phyloP scores from a whole-genome alignment of 2,329 filamentous ascomycete genomes.

The Sarocladium oryzae region DNA sequence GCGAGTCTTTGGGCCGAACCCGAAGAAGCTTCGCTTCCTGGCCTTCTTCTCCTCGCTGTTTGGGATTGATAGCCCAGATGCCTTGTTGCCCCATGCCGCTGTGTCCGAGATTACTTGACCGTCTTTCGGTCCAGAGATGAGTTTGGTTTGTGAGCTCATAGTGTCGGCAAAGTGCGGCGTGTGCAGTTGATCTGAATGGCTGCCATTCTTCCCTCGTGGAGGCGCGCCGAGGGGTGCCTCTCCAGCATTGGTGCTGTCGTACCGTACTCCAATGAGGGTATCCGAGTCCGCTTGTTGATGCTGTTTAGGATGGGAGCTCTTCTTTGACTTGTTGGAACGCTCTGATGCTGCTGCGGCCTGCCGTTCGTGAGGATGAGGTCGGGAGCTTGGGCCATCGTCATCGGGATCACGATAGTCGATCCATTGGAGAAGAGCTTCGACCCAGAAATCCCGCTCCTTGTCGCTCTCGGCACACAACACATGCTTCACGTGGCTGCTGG shows the following conservation, averaged over 20 bases:
- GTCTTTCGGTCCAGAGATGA: slow-evolving; percentile 82
- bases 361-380: slow-evolving; percentile 31
- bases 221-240: slow-evolving; percentile 40
- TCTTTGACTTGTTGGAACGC: slow-evolving; percentile 22
- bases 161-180: slow-evolving; percentile 17
- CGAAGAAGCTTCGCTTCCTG: slow-evolving; percentile 72
- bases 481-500: slow-evolving; percentile 78
- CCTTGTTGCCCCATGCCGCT: slow-evolving; percentile 78
- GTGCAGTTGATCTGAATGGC: background rate
- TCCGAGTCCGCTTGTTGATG: slow-evolving; percentile 35
- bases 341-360: slow-evolving; percentile 28
- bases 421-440: slow-evolving; percentile 81
- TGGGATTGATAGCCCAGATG: slow-evolving; percentile 38
- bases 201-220: slow-evolving; percentile 26
- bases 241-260: slow-evolving; percentile 48
- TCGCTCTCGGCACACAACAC: slow-evolving; percentile 96
- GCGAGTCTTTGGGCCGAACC: slow-evolving; percentile 57
- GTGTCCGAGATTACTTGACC: slow-evolving; percentile 76
- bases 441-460: slow-evolving; percentile 86
- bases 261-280: slow-evolving; percentile 50
- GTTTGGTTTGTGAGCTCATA: slow-evolving; percentile 34
- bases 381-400: slow-evolving; percentile 33
- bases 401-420: slow-evolving; percentile 67
- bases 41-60: slow-evolving; percentile 67
- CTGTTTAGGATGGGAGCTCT: slow-evolving; percentile 22